phyloP scores from a whole-genome alignment of 2,329 filamentous ascomycete genomes.

The Calonectria ilicicola region DNA sequence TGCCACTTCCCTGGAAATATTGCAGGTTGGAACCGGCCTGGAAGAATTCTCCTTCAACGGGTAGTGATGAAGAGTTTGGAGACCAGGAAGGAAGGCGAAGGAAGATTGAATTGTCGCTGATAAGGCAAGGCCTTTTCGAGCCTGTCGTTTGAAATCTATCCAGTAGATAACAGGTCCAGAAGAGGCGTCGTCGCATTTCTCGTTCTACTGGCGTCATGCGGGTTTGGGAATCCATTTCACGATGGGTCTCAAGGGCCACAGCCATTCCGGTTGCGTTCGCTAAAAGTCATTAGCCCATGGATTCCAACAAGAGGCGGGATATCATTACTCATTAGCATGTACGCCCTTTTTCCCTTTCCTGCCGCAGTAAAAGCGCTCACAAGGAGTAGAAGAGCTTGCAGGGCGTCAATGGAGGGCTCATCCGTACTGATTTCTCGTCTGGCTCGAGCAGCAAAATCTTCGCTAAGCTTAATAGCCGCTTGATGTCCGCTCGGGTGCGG shows the following conservation, averaged over 20 bases:
- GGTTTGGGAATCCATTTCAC: constrained; percentile 75
- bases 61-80: constrained; percentile 68
- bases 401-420: constrained; percentile 81
- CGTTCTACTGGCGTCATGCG: constrained; percentile 76
- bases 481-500: constrained; percentile 75
- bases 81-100: constrained; percentile 82
- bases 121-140: constrained; percentile 83
- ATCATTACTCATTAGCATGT: constrained; percentile 81
- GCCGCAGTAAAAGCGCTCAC: constrained; percentile 81
- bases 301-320: background rate
- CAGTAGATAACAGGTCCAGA: constrained; percentile 90
- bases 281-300: constrained; percentile 55
- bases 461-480: constrained; percentile 74
- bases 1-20: constrained; percentile 75
- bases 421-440: constrained; percentile 80
- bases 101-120: constrained; percentile 81
- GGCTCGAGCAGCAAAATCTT: constrained; percentile 79
- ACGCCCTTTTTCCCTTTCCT: constrained; percentile 85
- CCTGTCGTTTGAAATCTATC: constrained; percentile 87
- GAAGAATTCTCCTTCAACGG: constrained; percentile 84
- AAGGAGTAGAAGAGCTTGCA: constrained; percentile 82
- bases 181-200: constrained; percentile 82
- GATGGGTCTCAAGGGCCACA: constrained; percentile 83
- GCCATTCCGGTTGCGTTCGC: constrained; percentile 85
- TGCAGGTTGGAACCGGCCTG: constrained; percentile 83